Base-by-base conservation (phyloP, 2,329 filamentous ascomycete genomes). In the Aspergillus hiratsukae region DNA sequence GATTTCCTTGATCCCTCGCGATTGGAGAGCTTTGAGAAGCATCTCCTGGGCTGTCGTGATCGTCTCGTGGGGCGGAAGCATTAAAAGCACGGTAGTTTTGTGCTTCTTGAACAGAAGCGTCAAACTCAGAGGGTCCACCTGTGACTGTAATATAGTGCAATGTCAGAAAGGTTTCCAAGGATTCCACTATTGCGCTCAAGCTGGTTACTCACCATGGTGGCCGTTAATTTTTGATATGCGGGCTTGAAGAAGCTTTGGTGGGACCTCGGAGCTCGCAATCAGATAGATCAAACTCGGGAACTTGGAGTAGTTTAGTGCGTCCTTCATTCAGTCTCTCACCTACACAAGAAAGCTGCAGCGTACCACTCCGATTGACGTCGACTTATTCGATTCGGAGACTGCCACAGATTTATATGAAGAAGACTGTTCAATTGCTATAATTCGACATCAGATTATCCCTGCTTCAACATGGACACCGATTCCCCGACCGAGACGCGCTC, bases 101-200 rank as follows among this genome's bases (percentile, higher is more conserved):
- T 87, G 85, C 69, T 88, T 82, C 72, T 90, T 91, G 75, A 92
- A 85, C 58, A 86, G 82, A 54, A 92, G 76, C 9, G 87, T 89
- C 64, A 83, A 79, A 62, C 81, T 77, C n/a, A 79, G 75, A 48
- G 84, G 79, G 49, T 70, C 66, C 28, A 64, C 50, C 25, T 67
- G 66, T 23, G 60, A 57, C 60, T 68, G 35, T 55, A 8, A 27
- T 14, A 25, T 6, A 40, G 50, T 46, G 29, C 31, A 40, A 55
- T 49, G 48, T 59, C 51, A 56, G 48, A 46, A 50, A 27, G 35
- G 19, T 35, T 51, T 35, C 11, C 14, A 14, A 23, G 4, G 23
- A 23, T 45, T 3, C 8, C 10, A 37, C 19, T 23, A 21, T 19
- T 43, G 5, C 14, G 6, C 17, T 9, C 3, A 25, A 19, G 7